Conservation (phyloP, 257 asterid genomes). For the Ilex asprella region DNA sequence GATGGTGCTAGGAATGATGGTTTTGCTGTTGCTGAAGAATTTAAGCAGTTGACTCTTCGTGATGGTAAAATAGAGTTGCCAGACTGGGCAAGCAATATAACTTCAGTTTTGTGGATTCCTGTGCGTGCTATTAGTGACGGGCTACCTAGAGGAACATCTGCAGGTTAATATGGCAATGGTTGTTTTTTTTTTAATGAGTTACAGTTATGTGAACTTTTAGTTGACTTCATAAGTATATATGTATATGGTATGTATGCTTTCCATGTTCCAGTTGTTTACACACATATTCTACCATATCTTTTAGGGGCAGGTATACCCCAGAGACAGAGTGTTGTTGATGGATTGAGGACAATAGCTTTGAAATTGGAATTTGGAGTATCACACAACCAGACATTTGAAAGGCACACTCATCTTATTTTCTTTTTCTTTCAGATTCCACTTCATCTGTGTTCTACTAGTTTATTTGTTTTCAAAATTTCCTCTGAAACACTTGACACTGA, state of each 20-base stretch:
- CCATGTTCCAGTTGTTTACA: not conserved
- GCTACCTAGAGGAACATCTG: conserved; percentile 73
- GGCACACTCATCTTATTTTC: conserved; percentile 27
- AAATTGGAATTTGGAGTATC: conserved; percentile 95
- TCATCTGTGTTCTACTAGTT: conserved; percentile 10
- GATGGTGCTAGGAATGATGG: conserved; percentile 16
- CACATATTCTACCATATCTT: conserved; percentile 16
- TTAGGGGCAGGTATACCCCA: conserved; percentile 57
- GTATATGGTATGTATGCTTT: too few species aligned
- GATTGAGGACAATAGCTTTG: conserved; percentile 91
- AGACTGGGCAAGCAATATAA: conserved; percentile 1
- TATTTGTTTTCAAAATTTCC: conserved; percentile 13
- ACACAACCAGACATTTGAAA: conserved; percentile 85
- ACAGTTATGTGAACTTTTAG: too few species aligned
- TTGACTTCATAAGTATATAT: too few species aligned
- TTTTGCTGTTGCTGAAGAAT: conserved; percentile 37
- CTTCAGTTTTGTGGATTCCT: conserved; percentile 1
- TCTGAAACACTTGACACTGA: conserved; percentile 21
- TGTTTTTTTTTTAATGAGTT: too few species aligned
- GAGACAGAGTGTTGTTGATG: conserved; percentile 85
- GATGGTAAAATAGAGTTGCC: conserved; percentile 40
- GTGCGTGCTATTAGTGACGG: conserved; percentile 56
- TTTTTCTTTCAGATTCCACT: conserved; percentile 14
- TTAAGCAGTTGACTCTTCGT: conserved; percentile 45
- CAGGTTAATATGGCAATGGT: conserved; percentile 41